Evolutionary conservation across 768 basidiomycete genomes (phyloP), one percentile per base, ranked within the genome.

Genomic region (Rhizopogon roseolus): DNA sequence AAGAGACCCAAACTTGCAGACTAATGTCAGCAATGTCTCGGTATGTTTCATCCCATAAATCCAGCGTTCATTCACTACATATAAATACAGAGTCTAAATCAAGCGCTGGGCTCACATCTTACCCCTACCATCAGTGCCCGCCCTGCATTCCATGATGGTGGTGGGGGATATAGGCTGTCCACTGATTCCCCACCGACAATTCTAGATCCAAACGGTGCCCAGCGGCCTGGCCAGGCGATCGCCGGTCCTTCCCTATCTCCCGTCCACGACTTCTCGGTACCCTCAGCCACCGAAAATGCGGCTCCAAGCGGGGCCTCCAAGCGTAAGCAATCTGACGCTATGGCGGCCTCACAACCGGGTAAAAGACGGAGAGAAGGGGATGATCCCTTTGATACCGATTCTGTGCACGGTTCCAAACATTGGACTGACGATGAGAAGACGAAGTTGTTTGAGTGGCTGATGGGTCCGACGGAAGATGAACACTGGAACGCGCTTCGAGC

Each of bases 401-500:
- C 67, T 8, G 77, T 71, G 4, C 79, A 81, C 55, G 88, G 88
- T 25, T 85, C 88, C 1, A 90, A 90, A 60, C 88, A 91, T 60
- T 91, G 88, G 88, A 87, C 87, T 0, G 89, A 90, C 65, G 87
- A 89, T 8, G 88, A 91, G 64, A 91, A 90, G 70, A 78, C 86
- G 13, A 82, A 79, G 57, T 73, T 91, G 43, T 91, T 91, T 67
- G 79, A 71, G 41, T 91, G 88, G 88, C 79, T 91, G 44, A 86
- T 91, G 82, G 86, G 79, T 19, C 71, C 70, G 11, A 77, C 77
- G 16, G 80, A 85, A 61, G 87, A 90, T 60, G 86, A 88, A 17
- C 86, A 89, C 55, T 91, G 88, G 84, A 86, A 84, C 59, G 72
- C 85, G 19, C 81, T 91, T 46, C 80, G 86, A 28, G 85, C 86